Evolutionary conservation across 768 basidiomycete species (phyloP).

Genomic region (Lactifluus rugatus): DNA sequence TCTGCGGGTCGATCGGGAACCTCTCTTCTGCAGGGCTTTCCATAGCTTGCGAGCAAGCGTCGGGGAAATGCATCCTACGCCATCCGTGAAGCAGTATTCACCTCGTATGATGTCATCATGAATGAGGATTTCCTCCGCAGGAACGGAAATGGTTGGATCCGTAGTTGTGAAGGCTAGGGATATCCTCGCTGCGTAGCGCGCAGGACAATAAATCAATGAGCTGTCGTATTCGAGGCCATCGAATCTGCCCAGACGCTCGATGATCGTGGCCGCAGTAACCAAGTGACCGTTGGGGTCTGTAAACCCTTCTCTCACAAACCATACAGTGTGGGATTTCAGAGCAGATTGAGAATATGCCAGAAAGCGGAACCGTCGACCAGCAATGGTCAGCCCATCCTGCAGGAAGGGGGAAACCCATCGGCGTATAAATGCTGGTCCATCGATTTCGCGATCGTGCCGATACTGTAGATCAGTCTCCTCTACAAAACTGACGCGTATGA

Average conservation of each 20-base stretch:
- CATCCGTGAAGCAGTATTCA: constrained; percentile 54
- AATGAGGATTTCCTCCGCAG: constrained; percentile 31
- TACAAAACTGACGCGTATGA: constrained; percentile 52
- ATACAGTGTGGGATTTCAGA: constrained; percentile 45
- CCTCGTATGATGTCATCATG: constrained; percentile 38
- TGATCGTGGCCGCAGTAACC: constrained; percentile 41
- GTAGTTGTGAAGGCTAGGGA: constrained; percentile 72
- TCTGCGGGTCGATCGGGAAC: constrained; percentile 28
- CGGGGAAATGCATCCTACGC: constrained; percentile 54
- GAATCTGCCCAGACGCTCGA: constrained; percentile 47
- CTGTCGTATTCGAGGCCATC: constrained; percentile 36
- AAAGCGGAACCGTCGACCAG: constrained; percentile 47
- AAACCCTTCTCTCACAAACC: constrained; percentile 55
- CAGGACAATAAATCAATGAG: constrained; percentile 47
- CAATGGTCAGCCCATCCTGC: constrained; percentile 41
- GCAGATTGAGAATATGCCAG: constrained; percentile 70
- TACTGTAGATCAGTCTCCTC: constrained; percentile 48
- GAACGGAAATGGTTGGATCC: constrained; percentile 42
- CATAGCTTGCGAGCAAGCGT: constrained; percentile 44
- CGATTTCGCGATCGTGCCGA: constrained; percentile 47
- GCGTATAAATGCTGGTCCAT: constrained; percentile 41
- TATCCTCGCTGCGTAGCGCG: constrained; percentile 61
- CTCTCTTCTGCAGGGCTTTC: constrained; percentile 31
- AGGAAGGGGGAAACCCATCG: constrained; percentile 38
- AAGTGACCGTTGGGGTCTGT: constrained; percentile 21